Evolutionary conservation across 106 monocot genomes (phyloP).

Genomic region (Allium cepa): DNA sequence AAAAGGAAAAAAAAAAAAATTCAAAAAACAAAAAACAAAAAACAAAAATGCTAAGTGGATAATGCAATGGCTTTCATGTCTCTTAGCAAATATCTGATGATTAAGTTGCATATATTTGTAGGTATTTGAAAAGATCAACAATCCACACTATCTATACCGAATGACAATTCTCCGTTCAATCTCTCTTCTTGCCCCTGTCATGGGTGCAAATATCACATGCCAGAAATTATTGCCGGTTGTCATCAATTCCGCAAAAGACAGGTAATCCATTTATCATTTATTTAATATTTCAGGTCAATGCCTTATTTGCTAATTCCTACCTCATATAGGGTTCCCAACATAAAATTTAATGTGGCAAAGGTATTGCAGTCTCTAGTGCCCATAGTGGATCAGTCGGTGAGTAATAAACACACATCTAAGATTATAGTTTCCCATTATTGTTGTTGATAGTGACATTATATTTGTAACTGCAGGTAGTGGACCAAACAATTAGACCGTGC

Average conservation of each 20-base stretch:
- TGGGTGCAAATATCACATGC: constrained; percentile 61
- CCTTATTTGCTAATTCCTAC: neutral
- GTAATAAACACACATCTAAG: neutral
- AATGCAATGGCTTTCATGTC: neutral
- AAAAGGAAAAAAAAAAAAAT: neutral
- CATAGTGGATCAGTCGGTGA: constrained; percentile 62
- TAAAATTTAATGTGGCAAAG: constrained; percentile 91
- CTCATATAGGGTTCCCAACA: constrained; percentile 71
- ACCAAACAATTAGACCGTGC: constrained; percentile 62
- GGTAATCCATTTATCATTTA: constrained; percentile 18
- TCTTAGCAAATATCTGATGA: neutral
- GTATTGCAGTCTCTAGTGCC: constrained; percentile 71
- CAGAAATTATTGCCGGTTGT: constrained; percentile 67
- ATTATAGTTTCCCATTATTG: no score
- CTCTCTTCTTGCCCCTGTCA: constrained; percentile 71
- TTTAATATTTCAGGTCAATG: neutral
- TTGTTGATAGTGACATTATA: no score
- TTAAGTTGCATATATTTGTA: constrained; percentile 10
- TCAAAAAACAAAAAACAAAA: neutral
- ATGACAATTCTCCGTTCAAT: constrained; percentile 87
- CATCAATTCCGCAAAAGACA: constrained; percentile 65
- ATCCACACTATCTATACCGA: constrained; percentile 75
- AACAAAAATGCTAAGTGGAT: neutral
- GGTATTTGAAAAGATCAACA: constrained; percentile 81
- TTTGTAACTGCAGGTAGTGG: constrained; percentile 40